phyloP scores from a whole-genome alignment of 2,329 filamentous ascomycete genomes.

The Sporothrix brasiliensis region DNA sequence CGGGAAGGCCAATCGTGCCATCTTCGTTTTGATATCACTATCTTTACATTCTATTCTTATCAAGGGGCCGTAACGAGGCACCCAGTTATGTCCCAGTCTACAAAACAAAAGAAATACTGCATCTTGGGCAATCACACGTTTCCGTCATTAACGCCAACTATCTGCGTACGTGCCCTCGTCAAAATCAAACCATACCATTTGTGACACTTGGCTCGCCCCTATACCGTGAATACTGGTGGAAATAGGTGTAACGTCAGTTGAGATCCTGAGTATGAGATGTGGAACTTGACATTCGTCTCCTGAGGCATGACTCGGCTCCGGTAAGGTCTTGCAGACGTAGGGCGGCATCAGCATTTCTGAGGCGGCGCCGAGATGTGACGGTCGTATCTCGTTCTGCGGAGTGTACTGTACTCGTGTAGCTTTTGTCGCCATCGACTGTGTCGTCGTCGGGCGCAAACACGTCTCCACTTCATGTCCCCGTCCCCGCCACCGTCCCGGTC shows the following conservation, averaged over 20 bases:
- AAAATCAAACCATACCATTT: background rate
- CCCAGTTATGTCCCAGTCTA: background rate
- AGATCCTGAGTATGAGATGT: background rate
- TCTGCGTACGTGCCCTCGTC: background rate
- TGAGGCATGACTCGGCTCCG: background rate
- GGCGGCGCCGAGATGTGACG: background rate
- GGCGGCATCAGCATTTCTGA: background rate
- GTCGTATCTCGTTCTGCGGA: background rate
- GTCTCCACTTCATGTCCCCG: background rate
- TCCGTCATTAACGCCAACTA: background rate
- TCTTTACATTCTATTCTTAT: slow-evolving; percentile 9
- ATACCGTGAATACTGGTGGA: background rate
- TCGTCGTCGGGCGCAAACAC: background rate
- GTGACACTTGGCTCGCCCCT: background rate
- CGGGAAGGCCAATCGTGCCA: slow-evolving; percentile 1
- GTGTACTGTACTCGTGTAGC: background rate
- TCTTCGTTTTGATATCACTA: background rate
- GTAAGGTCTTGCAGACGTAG: background rate
- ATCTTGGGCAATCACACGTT: slow-evolving; percentile 3
- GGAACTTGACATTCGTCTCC: background rate
- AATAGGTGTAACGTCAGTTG: background rate
- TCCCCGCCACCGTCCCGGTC: no score
- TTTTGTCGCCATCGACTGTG: background rate
- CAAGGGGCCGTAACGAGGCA: background rate
- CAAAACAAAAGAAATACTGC: no score